Percentiles rank a stretch among this genome's conserved stretches.
Conservation (phyloP, 2,329 filamentous ascomycete genomes). For the Chaetomium strumarium region DNA sequence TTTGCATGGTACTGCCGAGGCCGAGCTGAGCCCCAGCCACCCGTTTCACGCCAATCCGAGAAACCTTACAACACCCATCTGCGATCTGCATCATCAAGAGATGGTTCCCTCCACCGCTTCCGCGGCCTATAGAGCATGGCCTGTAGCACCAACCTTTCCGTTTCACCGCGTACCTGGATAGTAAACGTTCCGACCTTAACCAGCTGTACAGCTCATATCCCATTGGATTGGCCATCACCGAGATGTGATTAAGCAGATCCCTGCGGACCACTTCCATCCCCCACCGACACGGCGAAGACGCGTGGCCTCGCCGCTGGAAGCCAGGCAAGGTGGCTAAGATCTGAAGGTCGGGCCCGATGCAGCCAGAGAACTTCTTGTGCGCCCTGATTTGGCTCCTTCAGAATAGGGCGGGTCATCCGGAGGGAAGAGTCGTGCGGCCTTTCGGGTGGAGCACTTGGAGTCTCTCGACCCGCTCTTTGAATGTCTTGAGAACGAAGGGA, state of each 20-base stretch:
- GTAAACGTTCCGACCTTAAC: conserved; percentile 13
- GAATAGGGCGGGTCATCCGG: conserved; percentile 21
- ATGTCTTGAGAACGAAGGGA: conserved; percentile 23
- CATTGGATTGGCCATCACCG: conserved; percentile 25
- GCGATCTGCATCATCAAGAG: background rate
- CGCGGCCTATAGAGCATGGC: conserved; percentile 22
- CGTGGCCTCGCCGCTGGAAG: conserved; percentile 22
- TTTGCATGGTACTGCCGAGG: too few species aligned
- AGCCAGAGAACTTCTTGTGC: conserved; percentile 18
- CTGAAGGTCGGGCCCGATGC: conserved; percentile 22
- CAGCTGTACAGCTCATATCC: conserved; percentile 19
- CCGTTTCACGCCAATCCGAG: background rate
- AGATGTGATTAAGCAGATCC: conserved; percentile 18
- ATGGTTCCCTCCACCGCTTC: background rate
- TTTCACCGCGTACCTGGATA: conserved; percentile 21
- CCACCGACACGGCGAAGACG: conserved; percentile 20
- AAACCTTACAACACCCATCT: background rate
- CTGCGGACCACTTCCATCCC: conserved; percentile 17
- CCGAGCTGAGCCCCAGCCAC: too few species aligned
- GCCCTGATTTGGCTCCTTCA: conserved; percentile 20
- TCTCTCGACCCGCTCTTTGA: conserved; percentile 20
- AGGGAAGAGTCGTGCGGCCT: conserved; percentile 21
- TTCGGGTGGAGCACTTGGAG: conserved; percentile 16
- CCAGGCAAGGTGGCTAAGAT: conserved; percentile 22
- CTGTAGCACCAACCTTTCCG: conserved; percentile 18